Percentiles rank a stretch among this genome's conserved stretches.
These are phyloP conservation scores for Leccinum fuscescens DNA, from an alignment of 1,284 basidiomycete genomes.

Conservation along the genomic window DNA sequence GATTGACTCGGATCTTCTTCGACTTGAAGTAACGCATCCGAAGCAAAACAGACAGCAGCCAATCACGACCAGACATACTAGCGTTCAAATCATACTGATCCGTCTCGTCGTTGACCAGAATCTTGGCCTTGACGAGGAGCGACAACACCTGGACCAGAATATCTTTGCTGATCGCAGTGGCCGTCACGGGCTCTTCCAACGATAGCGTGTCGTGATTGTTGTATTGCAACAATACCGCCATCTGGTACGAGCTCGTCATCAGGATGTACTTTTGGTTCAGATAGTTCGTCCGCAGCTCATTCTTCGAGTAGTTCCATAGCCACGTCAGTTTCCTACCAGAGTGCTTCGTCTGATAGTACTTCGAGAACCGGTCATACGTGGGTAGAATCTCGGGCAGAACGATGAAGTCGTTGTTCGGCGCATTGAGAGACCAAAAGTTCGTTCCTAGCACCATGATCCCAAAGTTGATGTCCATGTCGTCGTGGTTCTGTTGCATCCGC, in stretches of 20 bases:
- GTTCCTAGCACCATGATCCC: slow-evolving; percentile 93
- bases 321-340: slow-evolving; percentile 94
- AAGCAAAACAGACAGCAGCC: background rate
- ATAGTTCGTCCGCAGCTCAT: slow-evolving; percentile 92
- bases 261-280: slow-evolving; percentile 94
- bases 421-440: slow-evolving; percentile 93
- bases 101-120: slow-evolving; percentile 82
- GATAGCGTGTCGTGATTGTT: slow-evolving; percentile 87
- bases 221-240: slow-evolving; percentile 92
- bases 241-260: slow-evolving; percentile 94
- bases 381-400: slow-evolving; percentile 86
- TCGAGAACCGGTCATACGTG: slow-evolving; percentile 89
- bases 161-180: slow-evolving; percentile 84
- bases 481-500: slow-evolving; percentile 82
- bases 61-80: slow-evolving; percentile 42
- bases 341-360: slow-evolving; percentile 94
- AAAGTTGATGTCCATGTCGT: slow-evolving; percentile 87
- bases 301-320: slow-evolving; percentile 98
- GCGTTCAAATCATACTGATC: slow-evolving; percentile 93
- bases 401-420: slow-evolving; percentile 82
- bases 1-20: slow-evolving; percentile 94
- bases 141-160: slow-evolving; percentile 82
- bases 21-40: slow-evolving; percentile 71
- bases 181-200: slow-evolving; percentile 76
- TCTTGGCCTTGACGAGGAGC: slow-evolving; percentile 86